Evolutionary conservation across 495 filamentous ascomycete species (phyloP).

Genomic region (Geoglossum glabrum): DNA sequence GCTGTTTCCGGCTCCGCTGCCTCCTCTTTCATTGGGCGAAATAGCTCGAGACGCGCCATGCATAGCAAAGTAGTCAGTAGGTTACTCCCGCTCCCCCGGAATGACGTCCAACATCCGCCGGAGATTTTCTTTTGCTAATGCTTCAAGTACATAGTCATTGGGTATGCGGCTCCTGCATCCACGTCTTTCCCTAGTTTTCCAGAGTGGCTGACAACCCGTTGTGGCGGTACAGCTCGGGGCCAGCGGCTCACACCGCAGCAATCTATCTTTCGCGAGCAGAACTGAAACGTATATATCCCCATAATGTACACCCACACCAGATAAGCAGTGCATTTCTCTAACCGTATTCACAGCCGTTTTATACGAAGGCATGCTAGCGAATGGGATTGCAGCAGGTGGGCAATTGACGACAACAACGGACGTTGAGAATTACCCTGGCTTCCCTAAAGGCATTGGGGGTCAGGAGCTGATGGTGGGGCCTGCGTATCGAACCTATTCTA

Average conservation of each 20-base stretch:
- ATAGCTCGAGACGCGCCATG: slow-evolving; percentile 29
- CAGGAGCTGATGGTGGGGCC: slow-evolving; percentile 53
- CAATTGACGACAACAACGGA: slow-evolving; percentile 97
- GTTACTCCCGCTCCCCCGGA: slow-evolving; percentile 14
- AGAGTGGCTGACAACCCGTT: background rate
- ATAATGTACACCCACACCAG: background rate
- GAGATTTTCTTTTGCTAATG: background rate
- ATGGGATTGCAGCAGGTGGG: slow-evolving; percentile 86
- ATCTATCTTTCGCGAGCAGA: slow-evolving; percentile 91
- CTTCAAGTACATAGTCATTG: slow-evolving; percentile 12
- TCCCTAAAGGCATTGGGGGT: slow-evolving; percentile 72
- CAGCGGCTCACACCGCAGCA: slow-evolving; percentile 90
- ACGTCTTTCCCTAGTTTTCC: slow-evolving; percentile 6
- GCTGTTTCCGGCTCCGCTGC: slow-evolving; percentile 14
- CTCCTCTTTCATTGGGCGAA: slow-evolving; percentile 15
- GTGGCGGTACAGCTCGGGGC: slow-evolving; percentile 45
- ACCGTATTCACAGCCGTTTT: slow-evolving; percentile 41
- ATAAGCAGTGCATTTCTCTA: slow-evolving; percentile 7
- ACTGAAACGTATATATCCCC: slow-evolving; percentile 36
- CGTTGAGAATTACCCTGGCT: slow-evolving; percentile 94
- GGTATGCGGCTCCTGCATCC: slow-evolving; percentile 11
- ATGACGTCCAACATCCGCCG: background rate
- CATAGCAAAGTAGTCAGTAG: slow-evolving; percentile 64
- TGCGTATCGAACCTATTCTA: background rate
- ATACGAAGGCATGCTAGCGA: slow-evolving; percentile 95